Conservation (phyloP, 768 basidiomycete genomes). For the Tubosaeta brunneosetosa region DNA sequence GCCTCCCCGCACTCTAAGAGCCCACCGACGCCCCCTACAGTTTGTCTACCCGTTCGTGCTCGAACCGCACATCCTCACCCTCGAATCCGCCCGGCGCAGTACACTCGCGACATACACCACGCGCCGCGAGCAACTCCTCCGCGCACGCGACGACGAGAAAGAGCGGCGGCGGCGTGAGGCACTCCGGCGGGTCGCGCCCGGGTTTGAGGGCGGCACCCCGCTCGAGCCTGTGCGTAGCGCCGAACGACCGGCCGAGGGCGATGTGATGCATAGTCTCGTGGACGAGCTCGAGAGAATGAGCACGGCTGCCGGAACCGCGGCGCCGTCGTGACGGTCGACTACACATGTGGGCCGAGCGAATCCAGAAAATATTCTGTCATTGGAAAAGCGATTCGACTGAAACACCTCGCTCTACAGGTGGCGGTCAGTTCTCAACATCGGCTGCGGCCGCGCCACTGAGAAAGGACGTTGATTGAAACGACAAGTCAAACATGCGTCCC, state of each 20-base stretch:
- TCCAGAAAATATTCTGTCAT: neutral
- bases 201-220: conserved; percentile 67
- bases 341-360: neutral
- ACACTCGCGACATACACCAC: conserved; percentile 62
- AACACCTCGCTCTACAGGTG: neutral
- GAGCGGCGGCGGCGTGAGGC: conserved; percentile 59
- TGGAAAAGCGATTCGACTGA: no score
- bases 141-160: conserved; percentile 72
- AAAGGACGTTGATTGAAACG: neutral
- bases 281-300: conserved; percentile 73
- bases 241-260: conserved; percentile 25
- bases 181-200: conserved; percentile 74
- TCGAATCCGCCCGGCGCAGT: conserved; percentile 67
- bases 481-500: neutral
- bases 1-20: neutral
- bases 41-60: conserved; percentile 96
- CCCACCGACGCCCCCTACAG: conserved; percentile 38
- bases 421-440: neutral
- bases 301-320: neutral
- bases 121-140: conserved; percentile 68
- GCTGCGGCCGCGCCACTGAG: neutral
- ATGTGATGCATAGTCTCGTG: conserved; percentile 82
- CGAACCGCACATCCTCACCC: conserved; percentile 75
- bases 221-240: conserved; percentile 31
- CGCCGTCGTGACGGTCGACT: neutral